Base-by-base conservation (phyloP, 1,284 basidiomycete genomes). In the Austroboletus novae-zelandiae region DNA sequence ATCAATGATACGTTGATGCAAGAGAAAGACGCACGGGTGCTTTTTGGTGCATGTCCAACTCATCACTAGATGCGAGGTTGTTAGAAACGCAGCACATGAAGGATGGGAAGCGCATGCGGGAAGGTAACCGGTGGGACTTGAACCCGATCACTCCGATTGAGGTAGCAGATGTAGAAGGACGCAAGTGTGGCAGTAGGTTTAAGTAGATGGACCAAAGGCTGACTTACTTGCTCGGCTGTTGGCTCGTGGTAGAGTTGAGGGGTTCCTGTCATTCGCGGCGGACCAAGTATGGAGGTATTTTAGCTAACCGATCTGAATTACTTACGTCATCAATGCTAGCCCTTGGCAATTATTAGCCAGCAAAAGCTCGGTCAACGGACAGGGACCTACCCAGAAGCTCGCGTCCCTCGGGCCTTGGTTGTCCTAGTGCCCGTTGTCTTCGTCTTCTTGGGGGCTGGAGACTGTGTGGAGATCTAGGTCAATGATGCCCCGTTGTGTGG, bases 81-180 rank as follows among this genome's bases (percentile, higher is more conserved):
- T 78, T 71, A 77, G 76, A 77, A 66, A 70, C 72, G 61, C 78
- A 81, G 65, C 77, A 79, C 59, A 80, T 64, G 42, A 80, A 67
- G 56, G 74, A 73, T 57, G 69, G 73, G 61, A 80, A 65, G 65
- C 61, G 74, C 81, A 81, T 82, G 74, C 57, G 68, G 51, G 32
- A 48, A 54, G 37, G 48, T 37, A 48, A 57, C 51, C 50, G 53
- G 55, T 25, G 47, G 45, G 51, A 45, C 43, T 54, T 47, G 60
- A 51, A 43, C 54, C 59, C 20, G 55, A 54, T 57, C 52, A 55
- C 62, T 54, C 34, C 51, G 48, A 53, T 51, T 44, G 55, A 45
- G 6, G 52, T 40, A 40, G 53, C 44, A 34, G 46, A 48, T 40
- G 36, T 45, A 52, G 50, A 27, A 32, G 20, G 42, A 44, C 45